Percentiles rank a stretch among this genome's conserved stretches.
phyloP scores from a whole-genome alignment of 2,329 filamentous ascomycete genomes.

The Cladosporium halotolerans region DNA sequence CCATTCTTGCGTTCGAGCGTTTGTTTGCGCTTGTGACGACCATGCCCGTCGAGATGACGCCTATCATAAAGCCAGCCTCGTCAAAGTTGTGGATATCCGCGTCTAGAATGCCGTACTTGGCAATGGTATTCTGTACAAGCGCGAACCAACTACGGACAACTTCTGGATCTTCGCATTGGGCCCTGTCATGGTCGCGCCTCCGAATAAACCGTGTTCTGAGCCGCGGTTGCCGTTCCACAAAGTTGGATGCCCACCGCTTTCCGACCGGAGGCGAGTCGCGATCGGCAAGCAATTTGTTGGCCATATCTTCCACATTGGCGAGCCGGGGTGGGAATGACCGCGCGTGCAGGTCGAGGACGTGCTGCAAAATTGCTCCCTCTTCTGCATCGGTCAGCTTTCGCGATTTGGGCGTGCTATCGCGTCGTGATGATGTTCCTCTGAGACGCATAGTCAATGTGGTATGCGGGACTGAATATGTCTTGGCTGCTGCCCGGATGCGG shows the following conservation, averaged over 20 bases:
- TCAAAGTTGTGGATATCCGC: conserved; percentile 19
- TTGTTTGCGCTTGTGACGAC: conserved; percentile 18
- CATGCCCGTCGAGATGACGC: conserved; percentile 15
- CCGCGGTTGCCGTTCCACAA: background rate
- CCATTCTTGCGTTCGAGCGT: conserved; percentile 6
- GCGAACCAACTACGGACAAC: conserved; percentile 7
- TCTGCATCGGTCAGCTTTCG: too few relatives aligned
- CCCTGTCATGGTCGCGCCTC: background rate
- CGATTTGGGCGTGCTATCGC: too few relatives aligned
- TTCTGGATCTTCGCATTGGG: background rate
- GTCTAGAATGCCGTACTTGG: conserved; percentile 8
- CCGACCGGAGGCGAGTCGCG: background rate
- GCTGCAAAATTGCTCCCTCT: too few relatives aligned
- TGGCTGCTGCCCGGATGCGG: too few relatives aligned
- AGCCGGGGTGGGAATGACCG: too few relatives aligned
- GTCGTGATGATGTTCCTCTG: too few relatives aligned
- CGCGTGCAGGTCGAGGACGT: too few relatives aligned
- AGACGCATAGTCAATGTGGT: too few relatives aligned
- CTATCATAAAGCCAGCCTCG: conserved; percentile 21
- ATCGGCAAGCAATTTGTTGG: background rate
- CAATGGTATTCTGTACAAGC: conserved; percentile 8
- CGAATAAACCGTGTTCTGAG: background rate
- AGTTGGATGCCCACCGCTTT: background rate
- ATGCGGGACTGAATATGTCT: too few relatives aligned
- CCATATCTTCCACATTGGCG: background rate